These are phyloP conservation scores for Dichotomocladium elegans DNA, from an alignment of 371 early-diverging fungal species.

Conservation along the genomic window DNA sequence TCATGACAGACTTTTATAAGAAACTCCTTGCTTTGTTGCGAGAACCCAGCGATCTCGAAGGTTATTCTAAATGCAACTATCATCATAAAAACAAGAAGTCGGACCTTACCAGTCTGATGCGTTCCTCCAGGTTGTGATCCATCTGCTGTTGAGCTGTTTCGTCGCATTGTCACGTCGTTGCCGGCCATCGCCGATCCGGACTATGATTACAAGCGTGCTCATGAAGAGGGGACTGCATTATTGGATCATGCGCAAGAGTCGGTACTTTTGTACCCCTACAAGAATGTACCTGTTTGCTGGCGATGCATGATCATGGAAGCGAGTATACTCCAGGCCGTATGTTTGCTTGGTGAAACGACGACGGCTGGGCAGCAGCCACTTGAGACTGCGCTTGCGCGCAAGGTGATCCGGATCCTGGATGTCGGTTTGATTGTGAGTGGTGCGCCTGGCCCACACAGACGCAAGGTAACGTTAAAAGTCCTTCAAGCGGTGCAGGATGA, in stretches of 20 bases:
- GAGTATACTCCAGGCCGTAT: slow-evolving; percentile 38
- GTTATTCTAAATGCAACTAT: too few species aligned
- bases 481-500: slow-evolving; percentile 20
- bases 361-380: slow-evolving; percentile 2
- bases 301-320: slow-evolving; percentile 55
- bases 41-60: too few species aligned
- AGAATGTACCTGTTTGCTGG: slow-evolving; percentile 54
- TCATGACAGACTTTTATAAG: too few species aligned
- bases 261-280: slow-evolving; percentile 23
- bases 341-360: slow-evolving; percentile 11
- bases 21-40: too few species aligned
- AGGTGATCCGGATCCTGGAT: slow-evolving; percentile 43
- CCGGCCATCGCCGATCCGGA: not conserved
- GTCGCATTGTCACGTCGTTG: not conserved
- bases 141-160: not conserved
- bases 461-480: slow-evolving; percentile 25
- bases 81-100: too few species aligned
- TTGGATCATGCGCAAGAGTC: slow-evolving; percentile 28
- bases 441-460: slow-evolving; percentile 43
- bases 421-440: slow-evolving; percentile 52
- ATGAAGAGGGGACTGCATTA: slow-evolving; percentile 5
- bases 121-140: not conserved
- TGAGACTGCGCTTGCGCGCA: slow-evolving; percentile 18
- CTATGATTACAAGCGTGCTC: not conserved
- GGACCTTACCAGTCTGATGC: too few species aligned